Percentiles rank a stretch among this genome's conserved stretches.
Conservation (phyloP, 2,329 filamentous ascomycete species). For the Aspergillus sp. region DNA sequence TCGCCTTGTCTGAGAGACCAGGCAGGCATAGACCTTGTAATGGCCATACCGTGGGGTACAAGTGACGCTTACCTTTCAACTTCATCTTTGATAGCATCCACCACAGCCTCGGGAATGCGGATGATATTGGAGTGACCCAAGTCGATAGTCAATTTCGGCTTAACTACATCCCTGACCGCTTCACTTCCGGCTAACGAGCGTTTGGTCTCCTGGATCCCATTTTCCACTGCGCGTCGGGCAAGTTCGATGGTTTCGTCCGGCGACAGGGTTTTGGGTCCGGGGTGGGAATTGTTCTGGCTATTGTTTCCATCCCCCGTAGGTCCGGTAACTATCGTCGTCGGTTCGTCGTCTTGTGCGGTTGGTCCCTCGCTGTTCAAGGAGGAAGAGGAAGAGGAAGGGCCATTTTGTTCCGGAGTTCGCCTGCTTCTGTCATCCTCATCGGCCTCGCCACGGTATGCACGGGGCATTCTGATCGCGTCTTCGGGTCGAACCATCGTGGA, state of each 20-base stretch:
- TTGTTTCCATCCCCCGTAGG: slow-evolving; percentile 24
- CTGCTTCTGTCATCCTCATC: slow-evolving; percentile 33
- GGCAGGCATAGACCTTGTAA: neutral
- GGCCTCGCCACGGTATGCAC: slow-evolving; percentile 29
- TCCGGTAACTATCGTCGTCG: slow-evolving; percentile 23
- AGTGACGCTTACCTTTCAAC: slow-evolving; percentile 47
- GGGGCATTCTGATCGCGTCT: slow-evolving; percentile 36
- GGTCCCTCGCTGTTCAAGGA: slow-evolving; percentile 28
- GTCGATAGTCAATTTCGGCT: slow-evolving; percentile 52
- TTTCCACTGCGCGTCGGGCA: slow-evolving; percentile 46
- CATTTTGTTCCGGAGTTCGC: slow-evolving; percentile 28
- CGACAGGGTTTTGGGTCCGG: slow-evolving; percentile 32
- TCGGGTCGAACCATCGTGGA: slow-evolving; percentile 39
- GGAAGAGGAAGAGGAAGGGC: slow-evolving; percentile 20
- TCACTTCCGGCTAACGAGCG: slow-evolving; percentile 48
- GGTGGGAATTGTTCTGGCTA: slow-evolving; percentile 20
- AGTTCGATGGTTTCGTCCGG: slow-evolving; percentile 48
- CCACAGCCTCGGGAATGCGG: slow-evolving; percentile 50
- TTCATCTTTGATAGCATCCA: slow-evolving; percentile 53
- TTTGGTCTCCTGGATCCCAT: slow-evolving; percentile 48
- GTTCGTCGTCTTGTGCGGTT: slow-evolving; percentile 30
- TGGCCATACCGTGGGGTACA: neutral
- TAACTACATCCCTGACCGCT: slow-evolving; percentile 46
- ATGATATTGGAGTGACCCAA: slow-evolving; percentile 51
- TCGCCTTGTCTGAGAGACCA: neutral